phyloP scores from a whole-genome alignment of 352 stramenopile genomes.

The Globisporangium irregulare region DNA sequence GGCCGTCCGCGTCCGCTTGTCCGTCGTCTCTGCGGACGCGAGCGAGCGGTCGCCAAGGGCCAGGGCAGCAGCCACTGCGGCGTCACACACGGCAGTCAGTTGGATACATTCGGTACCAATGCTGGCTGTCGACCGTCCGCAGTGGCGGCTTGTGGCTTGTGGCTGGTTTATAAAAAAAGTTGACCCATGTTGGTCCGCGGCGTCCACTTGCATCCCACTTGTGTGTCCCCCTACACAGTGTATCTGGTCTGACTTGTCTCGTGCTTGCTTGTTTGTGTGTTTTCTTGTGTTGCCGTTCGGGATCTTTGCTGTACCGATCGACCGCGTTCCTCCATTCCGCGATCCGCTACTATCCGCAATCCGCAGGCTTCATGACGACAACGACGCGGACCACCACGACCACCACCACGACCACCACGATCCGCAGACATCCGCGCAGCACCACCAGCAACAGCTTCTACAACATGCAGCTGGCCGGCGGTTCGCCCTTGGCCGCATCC shows the following conservation, averaged over 20 bases:
- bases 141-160: not conserved
- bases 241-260: not conserved
- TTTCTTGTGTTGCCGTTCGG: not conserved
- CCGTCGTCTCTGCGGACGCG: not conserved
- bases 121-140: not conserved
- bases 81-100: not conserved
- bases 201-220: not conserved
- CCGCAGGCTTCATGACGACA: slow-evolving; percentile 28
- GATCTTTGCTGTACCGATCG: not conserved
- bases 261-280: not conserved
- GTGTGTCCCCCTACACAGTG: not conserved
- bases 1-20: not conserved
- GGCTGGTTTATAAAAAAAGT: not conserved
- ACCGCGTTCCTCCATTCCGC: slow-evolving; percentile 16
- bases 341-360: slow-evolving; percentile 18
- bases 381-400: slow-evolving; percentile 20
- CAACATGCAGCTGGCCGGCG: not conserved
- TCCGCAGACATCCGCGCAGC: slow-evolving; percentile 3
- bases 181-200: not conserved
- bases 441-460: not conserved
- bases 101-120: slow-evolving; percentile 6
- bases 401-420: slow-evolving; percentile 25
- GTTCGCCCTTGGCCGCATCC: not conserved
- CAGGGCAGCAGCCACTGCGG: slow-evolving; percentile 8
- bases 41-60: slow-evolving; percentile 3